Evolutionary conservation across 306 rosid genomes (phyloP).

Genomic region (Comarum palustre): DNA sequence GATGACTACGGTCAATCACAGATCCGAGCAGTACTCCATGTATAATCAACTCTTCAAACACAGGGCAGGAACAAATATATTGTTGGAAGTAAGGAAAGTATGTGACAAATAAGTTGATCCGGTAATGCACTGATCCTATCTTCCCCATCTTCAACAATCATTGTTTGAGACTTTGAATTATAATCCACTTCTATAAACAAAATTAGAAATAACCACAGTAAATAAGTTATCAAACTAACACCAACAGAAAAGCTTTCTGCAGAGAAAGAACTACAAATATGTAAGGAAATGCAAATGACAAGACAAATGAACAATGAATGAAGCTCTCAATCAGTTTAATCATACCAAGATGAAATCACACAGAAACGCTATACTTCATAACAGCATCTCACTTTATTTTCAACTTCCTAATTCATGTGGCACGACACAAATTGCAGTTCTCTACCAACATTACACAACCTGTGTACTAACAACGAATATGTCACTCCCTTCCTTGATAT

Average conservation of each 20-base stretch:
- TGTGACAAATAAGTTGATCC: not conserved
- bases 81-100: not conserved
- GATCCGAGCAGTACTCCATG: not conserved
- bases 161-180: not conserved
- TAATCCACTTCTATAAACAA: not conserved
- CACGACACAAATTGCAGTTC: not conserved
- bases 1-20: not conserved
- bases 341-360: not conserved
- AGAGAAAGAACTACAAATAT: not conserved
- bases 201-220: not conserved
- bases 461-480: too few species aligned
- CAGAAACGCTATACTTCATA: not conserved
- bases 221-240: not conserved
- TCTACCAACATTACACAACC: not conserved
- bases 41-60: not conserved
- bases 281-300: not conserved
- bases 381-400: too few species aligned
- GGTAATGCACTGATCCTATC: not conserved
- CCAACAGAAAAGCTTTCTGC: not conserved
- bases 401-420: not conserved
- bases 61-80: not conserved
- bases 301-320: not conserved
- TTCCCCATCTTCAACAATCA: not conserved
- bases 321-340: not conserved
- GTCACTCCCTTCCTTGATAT: constrained; percentile 6